phyloP scores from a whole-genome alignment of 163 green algal species.

The Trebouxiophyceae sp. region DNA sequence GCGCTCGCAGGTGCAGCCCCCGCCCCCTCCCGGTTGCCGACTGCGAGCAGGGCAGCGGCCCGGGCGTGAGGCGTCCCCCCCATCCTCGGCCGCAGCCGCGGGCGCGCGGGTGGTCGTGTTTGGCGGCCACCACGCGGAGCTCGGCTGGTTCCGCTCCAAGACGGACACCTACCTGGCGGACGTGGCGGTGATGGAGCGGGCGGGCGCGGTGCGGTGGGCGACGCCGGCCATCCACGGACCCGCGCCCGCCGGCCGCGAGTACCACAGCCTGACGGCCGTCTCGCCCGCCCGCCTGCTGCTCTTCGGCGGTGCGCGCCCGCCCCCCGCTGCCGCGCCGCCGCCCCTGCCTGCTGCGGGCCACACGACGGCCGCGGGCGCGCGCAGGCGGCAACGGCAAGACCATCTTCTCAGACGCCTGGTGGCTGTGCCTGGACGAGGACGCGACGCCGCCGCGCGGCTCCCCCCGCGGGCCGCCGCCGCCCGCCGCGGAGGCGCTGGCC shows the following conservation, averaged over 20 bases:
- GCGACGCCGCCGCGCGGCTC: too few species aligned
- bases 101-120: constrained; percentile 27
- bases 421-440: constrained; percentile 14
- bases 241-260: constrained; percentile 18
- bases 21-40: too few species aligned
- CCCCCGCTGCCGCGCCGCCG: too few species aligned
- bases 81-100: constrained; percentile 6
- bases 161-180: constrained; percentile 24
- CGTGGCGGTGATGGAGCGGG: constrained; percentile 13
- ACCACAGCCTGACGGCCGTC: constrained; percentile 31
- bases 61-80: neutral
- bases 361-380: neutral
- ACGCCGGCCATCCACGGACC: neutral
- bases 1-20: constrained; percentile 12
- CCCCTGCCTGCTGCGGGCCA: neutral
- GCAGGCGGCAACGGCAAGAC: constrained; percentile 39
- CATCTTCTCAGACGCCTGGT: constrained; percentile 42
- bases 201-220: constrained; percentile 13
- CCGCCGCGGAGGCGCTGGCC: too few species aligned
- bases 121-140: constrained; percentile 30
- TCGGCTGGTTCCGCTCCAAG: constrained; percentile 19
- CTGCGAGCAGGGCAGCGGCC: neutral
- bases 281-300: constrained; percentile 24
- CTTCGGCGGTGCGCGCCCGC: constrained; percentile 21
- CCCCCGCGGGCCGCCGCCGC: too few species aligned